These are phyloP conservation scores for Lentinula raphanica DNA, from an alignment of 768 basidiomycete genomes.

Conservation along the genomic window DNA sequence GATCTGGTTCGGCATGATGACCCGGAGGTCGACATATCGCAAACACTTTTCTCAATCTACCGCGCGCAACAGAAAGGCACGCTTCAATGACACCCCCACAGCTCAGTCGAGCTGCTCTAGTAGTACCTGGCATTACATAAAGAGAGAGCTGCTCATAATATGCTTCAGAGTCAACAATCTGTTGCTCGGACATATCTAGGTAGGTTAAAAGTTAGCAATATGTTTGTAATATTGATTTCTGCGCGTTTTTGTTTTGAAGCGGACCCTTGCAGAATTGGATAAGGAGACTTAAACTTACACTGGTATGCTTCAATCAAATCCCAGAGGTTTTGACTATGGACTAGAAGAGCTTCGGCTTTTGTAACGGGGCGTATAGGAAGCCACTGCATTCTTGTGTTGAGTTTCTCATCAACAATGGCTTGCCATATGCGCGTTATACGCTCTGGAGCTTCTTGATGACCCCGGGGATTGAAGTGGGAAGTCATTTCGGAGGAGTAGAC, in stretches of 20 bases:
- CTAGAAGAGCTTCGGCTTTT: constrained; percentile 77
- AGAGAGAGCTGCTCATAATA: constrained; percentile 92
- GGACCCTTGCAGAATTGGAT: not conserved
- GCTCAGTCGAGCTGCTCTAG: constrained; percentile 79
- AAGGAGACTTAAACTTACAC: constrained; percentile 45
- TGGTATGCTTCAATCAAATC: constrained; percentile 80
- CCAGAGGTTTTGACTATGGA: constrained; percentile 91
- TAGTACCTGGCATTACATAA: constrained; percentile 84
- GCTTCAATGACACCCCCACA: constrained; percentile 96
- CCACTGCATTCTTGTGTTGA: constrained; percentile 62
- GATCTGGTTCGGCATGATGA: constrained; percentile 96
- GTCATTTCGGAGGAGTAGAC: constrained; percentile 88
- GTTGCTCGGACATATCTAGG: constrained; percentile 68
- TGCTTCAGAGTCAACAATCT: constrained; percentile 66
- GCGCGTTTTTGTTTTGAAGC: not conserved
- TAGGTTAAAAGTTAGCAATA: not conserved
- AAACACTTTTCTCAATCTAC: constrained; percentile 78
- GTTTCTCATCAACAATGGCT: constrained; percentile 51
- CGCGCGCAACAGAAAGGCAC: constrained; percentile 74
- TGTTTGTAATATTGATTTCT: not conserved
- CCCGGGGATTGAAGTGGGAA: constrained; percentile 62
- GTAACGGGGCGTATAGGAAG: constrained; percentile 71
- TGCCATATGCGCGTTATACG: constrained; percentile 77
- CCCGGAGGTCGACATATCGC: constrained; percentile 97
- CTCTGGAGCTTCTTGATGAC: constrained; percentile 70